Evolutionary conservation across 345 rosid genomes (phyloP).

Genomic region (Geranium rotundifolium): DNA sequence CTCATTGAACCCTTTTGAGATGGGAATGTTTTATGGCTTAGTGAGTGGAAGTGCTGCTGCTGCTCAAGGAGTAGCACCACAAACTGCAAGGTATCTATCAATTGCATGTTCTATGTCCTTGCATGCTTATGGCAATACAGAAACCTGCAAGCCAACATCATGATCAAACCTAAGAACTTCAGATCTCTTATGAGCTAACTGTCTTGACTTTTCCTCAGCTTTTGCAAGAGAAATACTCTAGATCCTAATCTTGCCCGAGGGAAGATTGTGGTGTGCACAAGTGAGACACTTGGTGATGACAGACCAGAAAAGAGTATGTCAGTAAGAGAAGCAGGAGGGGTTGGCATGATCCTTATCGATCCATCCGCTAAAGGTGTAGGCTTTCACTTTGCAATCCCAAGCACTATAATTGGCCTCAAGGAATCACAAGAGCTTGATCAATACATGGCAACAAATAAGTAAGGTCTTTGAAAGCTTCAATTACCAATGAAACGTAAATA

Average conservation of each 20-base stretch:
- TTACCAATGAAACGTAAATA: no score
- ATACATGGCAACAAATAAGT: constrained; percentile 28
- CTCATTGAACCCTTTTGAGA: constrained; percentile 31
- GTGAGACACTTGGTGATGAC: constrained; percentile 15
- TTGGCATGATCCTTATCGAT: constrained; percentile 34
- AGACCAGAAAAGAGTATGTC: constrained; percentile 16
- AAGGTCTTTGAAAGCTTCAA: constrained; percentile 1
- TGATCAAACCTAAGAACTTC: no score
- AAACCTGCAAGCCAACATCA: no score
- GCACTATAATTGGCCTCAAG: constrained; percentile 22
- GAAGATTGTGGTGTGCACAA: constrained; percentile 32
- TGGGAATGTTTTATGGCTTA: constrained; percentile 17
- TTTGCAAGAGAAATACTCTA: constrained; percentile 33
- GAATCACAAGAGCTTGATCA: constrained; percentile 29
- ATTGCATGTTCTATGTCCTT: no score
- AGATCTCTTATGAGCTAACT: no score
- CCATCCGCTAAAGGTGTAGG: constrained; percentile 23
- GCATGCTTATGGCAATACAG: no score
- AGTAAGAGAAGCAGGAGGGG: constrained; percentile 29
- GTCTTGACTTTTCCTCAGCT: constrained; percentile 15
- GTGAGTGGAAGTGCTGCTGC: constrained; percentile 32
- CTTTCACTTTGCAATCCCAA: constrained; percentile 29
- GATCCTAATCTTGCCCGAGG: constrained; percentile 30
- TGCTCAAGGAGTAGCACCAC: constrained; percentile 31
- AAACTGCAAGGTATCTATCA: constrained; percentile 32